phyloP scores from a whole-genome alignment of 768 basidiomycete species.

The Epithele typhae region DNA sequence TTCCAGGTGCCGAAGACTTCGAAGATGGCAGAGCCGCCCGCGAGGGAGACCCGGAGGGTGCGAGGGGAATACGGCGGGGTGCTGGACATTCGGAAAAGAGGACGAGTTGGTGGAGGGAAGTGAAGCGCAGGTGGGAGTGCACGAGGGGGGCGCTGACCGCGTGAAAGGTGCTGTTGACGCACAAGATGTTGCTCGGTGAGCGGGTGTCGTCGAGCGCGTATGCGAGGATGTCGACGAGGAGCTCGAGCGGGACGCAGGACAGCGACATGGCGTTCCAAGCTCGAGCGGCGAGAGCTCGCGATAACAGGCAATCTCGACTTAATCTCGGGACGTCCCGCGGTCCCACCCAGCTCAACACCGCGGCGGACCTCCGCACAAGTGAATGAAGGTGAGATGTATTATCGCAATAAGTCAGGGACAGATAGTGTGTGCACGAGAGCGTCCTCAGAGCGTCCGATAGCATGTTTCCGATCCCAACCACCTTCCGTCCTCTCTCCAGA shows the following conservation, averaged over 20 bases:
- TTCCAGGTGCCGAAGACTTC: conserved; percentile 25
- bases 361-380: too few species aligned
- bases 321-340: too few species aligned
- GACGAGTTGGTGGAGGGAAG: conserved; percentile 20
- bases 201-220: conserved; percentile 13
- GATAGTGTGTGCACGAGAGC: background rate
- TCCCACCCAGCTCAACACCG: too few species aligned
- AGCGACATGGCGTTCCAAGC: conserved; percentile 13
- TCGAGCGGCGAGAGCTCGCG: too few species aligned
- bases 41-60: conserved; percentile 25
- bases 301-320: too few species aligned
- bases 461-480: background rate
- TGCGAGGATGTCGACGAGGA: conserved; percentile 19
- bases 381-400: too few species aligned
- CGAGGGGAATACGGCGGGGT: conserved; percentile 20
- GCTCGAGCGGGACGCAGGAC: conserved; percentile 18
- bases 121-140: conserved; percentile 22
- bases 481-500: too few species aligned
- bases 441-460: background rate
- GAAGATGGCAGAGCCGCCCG: conserved; percentile 27
- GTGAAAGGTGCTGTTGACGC: conserved; percentile 16
- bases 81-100: conserved; percentile 16
- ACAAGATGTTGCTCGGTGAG: conserved; percentile 15
- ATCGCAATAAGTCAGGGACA: too few species aligned
- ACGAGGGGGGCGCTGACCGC: conserved; percentile 18